phyloP scores from a whole-genome alignment of 192 early-diverging fungal species.

The Coemansia sp. region DNA sequence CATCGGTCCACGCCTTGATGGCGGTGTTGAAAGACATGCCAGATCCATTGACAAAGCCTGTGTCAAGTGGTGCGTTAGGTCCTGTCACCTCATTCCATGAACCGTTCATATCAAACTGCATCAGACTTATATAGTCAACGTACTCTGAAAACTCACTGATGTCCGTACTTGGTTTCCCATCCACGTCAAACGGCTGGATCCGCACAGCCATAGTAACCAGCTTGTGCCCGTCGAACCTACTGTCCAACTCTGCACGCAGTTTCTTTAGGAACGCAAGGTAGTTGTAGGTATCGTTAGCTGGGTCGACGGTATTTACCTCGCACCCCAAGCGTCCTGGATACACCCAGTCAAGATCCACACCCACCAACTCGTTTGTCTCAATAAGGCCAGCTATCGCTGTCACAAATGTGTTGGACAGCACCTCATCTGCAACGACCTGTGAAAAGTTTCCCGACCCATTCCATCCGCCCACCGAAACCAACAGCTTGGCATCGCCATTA shows the following conservation, averaged over 20 bases:
- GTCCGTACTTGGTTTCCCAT: slow-evolving; percentile 51
- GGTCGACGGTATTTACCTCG: slow-evolving; percentile 56
- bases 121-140: slow-evolving; percentile 64
- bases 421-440: slow-evolving; percentile 44
- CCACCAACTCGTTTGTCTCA: slow-evolving; percentile 53
- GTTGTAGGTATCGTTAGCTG: slow-evolving; percentile 60
- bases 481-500: slow-evolving; percentile 37
- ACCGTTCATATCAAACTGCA: slow-evolving; percentile 64
- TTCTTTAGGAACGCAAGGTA: slow-evolving; percentile 61
- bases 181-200: slow-evolving; percentile 58
- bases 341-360: slow-evolving; percentile 67
- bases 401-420: slow-evolving; percentile 29
- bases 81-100: slow-evolving; percentile 57
- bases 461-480: slow-evolving; percentile 74
- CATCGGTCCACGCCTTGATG: slow-evolving; percentile 52
- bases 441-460: slow-evolving; percentile 65
- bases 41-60: slow-evolving; percentile 5
- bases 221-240: slow-evolving; percentile 47
- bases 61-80: slow-evolving; percentile 59
- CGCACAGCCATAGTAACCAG: slow-evolving; percentile 65
- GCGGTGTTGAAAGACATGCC: slow-evolving; percentile 40
- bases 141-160: slow-evolving; percentile 59
- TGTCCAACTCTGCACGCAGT: slow-evolving; percentile 55
- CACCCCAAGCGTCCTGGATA: slow-evolving; percentile 58
- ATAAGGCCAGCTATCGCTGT: slow-evolving; percentile 42